Conservation (phyloP, 2,329 filamentous ascomycete genomes). For the Aspergillus udagawae region DNA sequence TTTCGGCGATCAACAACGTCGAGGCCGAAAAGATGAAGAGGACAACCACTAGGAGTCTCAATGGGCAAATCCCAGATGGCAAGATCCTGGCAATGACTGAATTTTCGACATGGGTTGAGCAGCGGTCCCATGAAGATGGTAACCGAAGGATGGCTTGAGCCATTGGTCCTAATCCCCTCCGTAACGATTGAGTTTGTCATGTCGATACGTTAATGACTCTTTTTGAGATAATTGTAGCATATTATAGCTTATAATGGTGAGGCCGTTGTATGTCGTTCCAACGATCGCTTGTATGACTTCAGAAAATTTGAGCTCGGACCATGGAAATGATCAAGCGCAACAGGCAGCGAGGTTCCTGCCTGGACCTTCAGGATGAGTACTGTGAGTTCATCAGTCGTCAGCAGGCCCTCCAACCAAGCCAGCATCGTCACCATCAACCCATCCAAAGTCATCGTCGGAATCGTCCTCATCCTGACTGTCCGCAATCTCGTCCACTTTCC, state of each 20-base stretch:
- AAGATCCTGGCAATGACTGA: constrained; percentile 21
- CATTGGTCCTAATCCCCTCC: neutral
- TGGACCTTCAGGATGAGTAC: neutral
- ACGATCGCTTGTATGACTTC: neutral
- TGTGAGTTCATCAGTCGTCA: neutral
- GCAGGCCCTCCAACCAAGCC: constrained; percentile 6
- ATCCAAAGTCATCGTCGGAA: constrained; percentile 30
- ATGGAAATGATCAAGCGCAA: no score
- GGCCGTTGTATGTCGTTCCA: neutral
- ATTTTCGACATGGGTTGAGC: constrained; percentile 20
- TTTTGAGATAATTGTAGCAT: neutral
- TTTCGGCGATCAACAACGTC: neutral
- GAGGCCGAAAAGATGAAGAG: neutral
- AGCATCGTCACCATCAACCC: constrained; percentile 20
- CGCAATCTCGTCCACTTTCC: constrained; percentile 42
- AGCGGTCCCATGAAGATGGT: constrained; percentile 2
- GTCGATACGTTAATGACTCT: neutral
- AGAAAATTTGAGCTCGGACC: no score
- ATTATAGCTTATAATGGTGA: neutral
- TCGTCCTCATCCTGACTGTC: constrained; percentile 43
- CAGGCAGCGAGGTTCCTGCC: neutral
- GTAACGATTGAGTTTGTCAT: neutral
- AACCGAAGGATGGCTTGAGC: neutral
- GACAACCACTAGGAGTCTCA: neutral
- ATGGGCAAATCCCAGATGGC: constrained; percentile 9